phyloP scores from a whole-genome alignment of 2,329 filamentous ascomycete species.

The Verticillium tricorpus region DNA sequence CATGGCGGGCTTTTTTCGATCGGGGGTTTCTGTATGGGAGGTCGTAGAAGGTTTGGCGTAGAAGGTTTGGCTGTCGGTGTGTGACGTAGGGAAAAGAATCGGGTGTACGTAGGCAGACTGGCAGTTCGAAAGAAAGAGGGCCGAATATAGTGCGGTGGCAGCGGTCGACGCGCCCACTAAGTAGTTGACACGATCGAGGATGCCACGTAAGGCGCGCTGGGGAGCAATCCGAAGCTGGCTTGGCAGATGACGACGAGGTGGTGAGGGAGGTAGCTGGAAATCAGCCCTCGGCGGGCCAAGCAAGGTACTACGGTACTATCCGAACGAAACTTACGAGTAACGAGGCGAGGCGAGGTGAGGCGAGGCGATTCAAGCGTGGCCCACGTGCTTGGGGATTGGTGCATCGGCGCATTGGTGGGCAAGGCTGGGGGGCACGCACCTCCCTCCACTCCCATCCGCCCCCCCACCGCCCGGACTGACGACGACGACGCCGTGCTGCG shows the following conservation, averaged over 20 bases:
- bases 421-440: neutral
- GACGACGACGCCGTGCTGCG: conserved; percentile 6
- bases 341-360: no score
- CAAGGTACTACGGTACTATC: neutral
- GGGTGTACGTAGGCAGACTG: conserved; percentile 3
- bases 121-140: neutral
- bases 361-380: neutral
- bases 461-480: neutral
- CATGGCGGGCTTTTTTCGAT: conserved; percentile 18
- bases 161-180: neutral
- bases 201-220: neutral
- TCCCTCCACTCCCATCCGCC: no score
- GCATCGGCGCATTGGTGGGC: neutral
- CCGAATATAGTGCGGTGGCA: neutral
- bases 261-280: neutral
- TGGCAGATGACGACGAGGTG: neutral
- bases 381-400: neutral
- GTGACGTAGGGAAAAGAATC: conserved; percentile 2
- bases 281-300: neutral
- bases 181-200: neutral
- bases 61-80: neutral
- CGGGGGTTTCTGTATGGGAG: conserved; percentile 2
- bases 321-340: neutral
- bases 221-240: neutral
- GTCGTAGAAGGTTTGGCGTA: neutral